These are phyloP conservation scores for Acanthamoeba triangularis DNA, from an alignment of 208 protist species.

Conservation along the genomic window DNA sequence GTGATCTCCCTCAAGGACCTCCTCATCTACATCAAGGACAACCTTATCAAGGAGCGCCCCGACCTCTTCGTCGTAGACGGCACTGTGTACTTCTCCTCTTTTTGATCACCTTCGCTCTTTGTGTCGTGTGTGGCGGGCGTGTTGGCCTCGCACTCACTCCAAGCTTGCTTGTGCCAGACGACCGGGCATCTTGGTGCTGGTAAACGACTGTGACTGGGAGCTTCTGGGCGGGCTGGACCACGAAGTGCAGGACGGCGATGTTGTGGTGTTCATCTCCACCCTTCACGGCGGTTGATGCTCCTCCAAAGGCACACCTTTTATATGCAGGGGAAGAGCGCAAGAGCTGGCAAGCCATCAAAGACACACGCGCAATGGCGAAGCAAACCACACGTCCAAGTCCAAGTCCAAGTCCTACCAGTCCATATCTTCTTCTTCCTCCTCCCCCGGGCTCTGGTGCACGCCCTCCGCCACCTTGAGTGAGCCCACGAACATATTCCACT, in stretches of 20 bases:
- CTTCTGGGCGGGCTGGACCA: constrained; percentile 93
- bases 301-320: too few relatives aligned
- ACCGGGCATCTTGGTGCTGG: constrained; percentile 95
- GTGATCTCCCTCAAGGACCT: constrained; percentile 24
- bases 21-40: constrained; percentile 61
- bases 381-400: too few relatives aligned
- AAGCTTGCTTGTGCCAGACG: constrained; percentile 74
- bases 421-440: too few relatives aligned
- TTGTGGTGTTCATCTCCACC: constrained; percentile 96
- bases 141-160: too few relatives aligned
- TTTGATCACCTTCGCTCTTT: background rate
- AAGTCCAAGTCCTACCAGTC: too few relatives aligned
- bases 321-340: too few relatives aligned
- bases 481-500: too few relatives aligned
- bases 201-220: constrained; percentile 96
- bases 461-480: too few relatives aligned
- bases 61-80: constrained; percentile 81
- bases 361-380: too few relatives aligned
- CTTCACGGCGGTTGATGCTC: constrained; percentile 94
- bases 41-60: constrained; percentile 79
- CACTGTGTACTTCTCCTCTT: constrained; percentile 48
- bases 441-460: too few relatives aligned
- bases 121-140: background rate
- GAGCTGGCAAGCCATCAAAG: too few relatives aligned
- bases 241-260: constrained; percentile 92